Base-by-base conservation (phyloP, 768 basidiomycete genomes). In the Hygrophorus pudorinus region DNA sequence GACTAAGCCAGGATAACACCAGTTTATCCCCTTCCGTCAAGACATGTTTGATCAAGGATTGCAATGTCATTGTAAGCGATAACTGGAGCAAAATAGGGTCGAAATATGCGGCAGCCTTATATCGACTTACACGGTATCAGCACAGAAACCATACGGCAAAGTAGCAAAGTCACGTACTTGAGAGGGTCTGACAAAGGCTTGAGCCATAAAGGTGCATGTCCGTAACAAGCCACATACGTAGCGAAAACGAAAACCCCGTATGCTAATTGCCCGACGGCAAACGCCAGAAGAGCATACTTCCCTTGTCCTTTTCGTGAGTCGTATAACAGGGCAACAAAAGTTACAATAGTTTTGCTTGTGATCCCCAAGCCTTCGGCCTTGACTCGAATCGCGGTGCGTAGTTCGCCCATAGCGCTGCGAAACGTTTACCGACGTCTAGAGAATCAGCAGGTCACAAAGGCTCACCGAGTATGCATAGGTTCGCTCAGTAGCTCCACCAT, bases 1-100 rank as follows among this genome's bases (percentile, higher is more conserved):
- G 80, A 47, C 90, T 91, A 55, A 89, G 78, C 58, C 75, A 78
- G 0, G 88, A 87, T 13, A 99, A 71, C 9, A 94, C 73, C 35
- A 98, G 66, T 55, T 96, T 90, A 60, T 99, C 96, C 3, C 89
- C 91, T 56, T 98, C 96, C 0, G 94, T 98, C 20, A 99, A 67
- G 50, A 97, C 75, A 60, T 98, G 96, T 60, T 99, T 99, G 50
- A 97, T 71, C 2, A 96, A 50, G 0, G 86, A 90, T 59, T 98
- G 96, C 1, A 71, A 71, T 16, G 90, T 91, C 78, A 98, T 86
- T 0, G 84, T 87, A 41, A 77, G 61, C 0, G 90, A 85, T 5
- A 98, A 70, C 16, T 66, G 63, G 10, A 88, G 60, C 12, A 77
- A 58, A 21, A 65, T 55, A 6, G 51, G 67, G 70, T 63, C 59